phyloP scores from a whole-genome alignment of 2,329 filamentous ascomycete genomes.

The Trichoderma sp. region DNA sequence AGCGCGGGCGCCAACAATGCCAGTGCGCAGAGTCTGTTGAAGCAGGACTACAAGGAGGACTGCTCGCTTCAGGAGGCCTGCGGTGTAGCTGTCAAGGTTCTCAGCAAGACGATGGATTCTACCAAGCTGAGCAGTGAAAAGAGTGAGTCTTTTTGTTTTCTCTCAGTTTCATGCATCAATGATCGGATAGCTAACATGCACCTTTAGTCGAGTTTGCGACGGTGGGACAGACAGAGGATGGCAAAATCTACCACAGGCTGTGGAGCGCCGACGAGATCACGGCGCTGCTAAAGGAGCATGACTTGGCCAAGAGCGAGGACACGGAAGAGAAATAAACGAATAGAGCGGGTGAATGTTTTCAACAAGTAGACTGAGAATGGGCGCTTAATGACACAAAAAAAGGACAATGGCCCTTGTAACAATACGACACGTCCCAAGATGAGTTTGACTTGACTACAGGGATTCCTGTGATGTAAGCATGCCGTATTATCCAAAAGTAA shows the following conservation, averaged over 20 bases:
- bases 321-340: slow-evolving; percentile 66
- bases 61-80: slow-evolving; percentile 95
- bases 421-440: slow-evolving; percentile 21
- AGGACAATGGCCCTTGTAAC: slow-evolving; percentile 21
- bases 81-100: slow-evolving; percentile 94
- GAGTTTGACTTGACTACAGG: background rate
- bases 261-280: slow-evolving; percentile 98
- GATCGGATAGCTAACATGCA: slow-evolving; percentile 23
- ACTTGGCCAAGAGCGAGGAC: slow-evolving; percentile 82
- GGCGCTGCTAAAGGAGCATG: slow-evolving; percentile 89
- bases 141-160: slow-evolving; percentile 60
- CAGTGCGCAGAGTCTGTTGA: slow-evolving; percentile 91
- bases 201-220: slow-evolving; percentile 90
- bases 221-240: slow-evolving; percentile 89
- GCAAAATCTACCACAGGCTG: slow-evolving; percentile 96
- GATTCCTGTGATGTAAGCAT: background rate
- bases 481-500: background rate
- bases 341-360: slow-evolving; percentile 33
- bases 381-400: slow-evolving; percentile 16
- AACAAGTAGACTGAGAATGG: slow-evolving; percentile 15
- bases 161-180: background rate
- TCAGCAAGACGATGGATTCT: slow-evolving; percentile 99
- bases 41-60: slow-evolving; percentile 99
- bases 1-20: slow-evolving; percentile 98
- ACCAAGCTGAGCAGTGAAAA: slow-evolving; percentile 99